Base-by-base conservation (phyloP, 1,284 basidiomycete species). In the Erythrobasidium hasegawianum region DNA sequence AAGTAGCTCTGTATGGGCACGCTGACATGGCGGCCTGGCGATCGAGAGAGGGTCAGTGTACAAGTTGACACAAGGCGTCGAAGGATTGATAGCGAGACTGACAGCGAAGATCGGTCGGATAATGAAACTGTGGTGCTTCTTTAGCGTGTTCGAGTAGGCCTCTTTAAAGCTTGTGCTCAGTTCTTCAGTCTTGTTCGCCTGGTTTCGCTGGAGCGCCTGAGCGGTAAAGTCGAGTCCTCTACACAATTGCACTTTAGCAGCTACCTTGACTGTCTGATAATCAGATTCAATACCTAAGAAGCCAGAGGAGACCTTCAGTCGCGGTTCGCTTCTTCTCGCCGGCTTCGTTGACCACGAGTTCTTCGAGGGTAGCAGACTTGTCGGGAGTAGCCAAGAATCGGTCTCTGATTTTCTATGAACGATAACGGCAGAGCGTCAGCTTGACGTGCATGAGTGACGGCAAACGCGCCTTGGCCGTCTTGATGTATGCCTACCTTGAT, bases 271-370 rank as follows among this genome's bases (percentile, higher is more conserved):
- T 18, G 0, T 1, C 4, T 2, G 22, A 24, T 27, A 41, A 41
- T n/a, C 11, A n/a, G 40, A 41, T 41, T 41, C 10, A n/a, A 41
- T 10, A 87, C 88, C 92, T 85, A 59, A 89, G 81, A 56, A 98
- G 83, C 95, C 94, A 98, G 79, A 97, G 81, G 61, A 97, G 83
- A 16, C 90, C 93, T 73, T 96, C 88, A 0, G 93, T 96, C 2
- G 94, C 91, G 0, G 84, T 83, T 13, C 84, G 83, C 78, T 93
- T 91, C 82, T 94, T 92, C 77, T 90, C 87, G 27, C 81, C 81
- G 77, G 89, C 86, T 79, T 98, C 96, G 75, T 89, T 87, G 74
- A 83, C 83, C 9, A 96, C 86, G 40, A 99, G 84, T 64, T 83
- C 80, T 78, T 98, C 89, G 43, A 99, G 84, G 1, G 95, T 97